Evolutionary conservation across 1,284 basidiomycete genomes (phyloP).

Genomic region (Tetrapyrgos nigripes): DNA sequence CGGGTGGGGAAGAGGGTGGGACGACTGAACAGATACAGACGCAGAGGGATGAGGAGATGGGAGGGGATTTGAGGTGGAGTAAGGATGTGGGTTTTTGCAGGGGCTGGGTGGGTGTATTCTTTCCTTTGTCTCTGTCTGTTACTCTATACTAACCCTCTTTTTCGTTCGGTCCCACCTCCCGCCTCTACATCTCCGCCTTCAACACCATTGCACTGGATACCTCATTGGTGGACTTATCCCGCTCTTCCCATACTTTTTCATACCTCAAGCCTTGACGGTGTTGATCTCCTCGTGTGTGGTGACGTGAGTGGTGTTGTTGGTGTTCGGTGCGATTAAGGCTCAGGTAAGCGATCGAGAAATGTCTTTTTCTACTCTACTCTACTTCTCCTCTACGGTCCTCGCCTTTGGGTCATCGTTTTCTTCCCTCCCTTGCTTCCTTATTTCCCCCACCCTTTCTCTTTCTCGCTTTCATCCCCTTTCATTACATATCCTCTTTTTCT

Average conservation of each 20-base stretch:
- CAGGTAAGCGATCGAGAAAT: slow-evolving; percentile 88
- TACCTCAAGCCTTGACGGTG: slow-evolving; percentile 67
- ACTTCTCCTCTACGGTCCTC: too few species aligned
- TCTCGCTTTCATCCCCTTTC: too few species aligned
- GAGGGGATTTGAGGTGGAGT: too few species aligned
- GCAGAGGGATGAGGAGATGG: slow-evolving; percentile 62
- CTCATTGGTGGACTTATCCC: too few species aligned
- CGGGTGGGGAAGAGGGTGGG: slow-evolving; percentile 56
- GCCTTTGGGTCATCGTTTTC: too few species aligned
- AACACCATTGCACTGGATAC: slow-evolving; percentile 95
- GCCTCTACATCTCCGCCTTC: slow-evolving; percentile 84
- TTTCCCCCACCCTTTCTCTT: too few species aligned
- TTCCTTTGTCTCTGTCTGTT: background rate
- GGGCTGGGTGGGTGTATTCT: slow-evolving; percentile 69
- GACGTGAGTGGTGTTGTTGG: slow-evolving; percentile 84
- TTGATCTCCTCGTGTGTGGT: slow-evolving; percentile 78
- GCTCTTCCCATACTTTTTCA: slow-evolving; percentile 91
- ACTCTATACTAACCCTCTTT: background rate
- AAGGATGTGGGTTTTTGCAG: slow-evolving; percentile 85
- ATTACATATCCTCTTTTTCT: too few species aligned
- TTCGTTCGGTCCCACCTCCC: slow-evolving; percentile 58
- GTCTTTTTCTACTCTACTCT: too few species aligned
- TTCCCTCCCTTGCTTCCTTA: too few species aligned
- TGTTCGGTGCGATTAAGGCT: slow-evolving; percentile 95
- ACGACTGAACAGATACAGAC: slow-evolving; percentile 32